Base-by-base conservation (phyloP, 257 asterid genomes). In the Rubia yunnanensis region DNA sequence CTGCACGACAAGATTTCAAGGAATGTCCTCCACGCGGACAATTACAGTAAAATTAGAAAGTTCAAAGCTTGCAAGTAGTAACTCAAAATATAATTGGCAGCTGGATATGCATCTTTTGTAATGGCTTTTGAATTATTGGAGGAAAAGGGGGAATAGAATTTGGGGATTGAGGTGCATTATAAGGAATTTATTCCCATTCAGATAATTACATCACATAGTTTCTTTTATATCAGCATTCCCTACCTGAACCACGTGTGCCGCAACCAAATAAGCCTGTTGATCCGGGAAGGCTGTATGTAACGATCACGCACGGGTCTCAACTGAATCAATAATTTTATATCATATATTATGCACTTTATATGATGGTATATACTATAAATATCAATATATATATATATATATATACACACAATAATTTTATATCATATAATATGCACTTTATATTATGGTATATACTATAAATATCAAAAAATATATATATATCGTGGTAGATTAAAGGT, bases 81-180 rank as follows among this genome's bases (percentile, higher is more conserved):
- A 8, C 34, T n/a, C 59, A 71, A 65, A 76, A 44, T 44, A 44
- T 17, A 24, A 55, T 58, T 58, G 54, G 74, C 68, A 54, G 63
- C 31, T 69, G 70, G 70, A 74, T 67, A 64, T 70, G 71, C 61
- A 77, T 70, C 73, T 74, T 28, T 4, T 22, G 44, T 38, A 35
- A 17, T 75, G 65, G 66, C 73, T 77, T 71, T 73, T 77, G 75
- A 68, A 83, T 83, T 83, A 82, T 79, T 82, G 82, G 50, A 49
- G 54, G 28, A 60, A 74, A 72, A 55, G 73, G 65, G 52, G 53
- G 69, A 68, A 74, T 66, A 70, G 83, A 72, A 80, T 73, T 70
- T 79, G 66, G 55, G 68, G 67, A 76, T 68, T 69, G 65, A 69
- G 76, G 80, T 77, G 81, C 80, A 81, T 77, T 76, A 79, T 67